Conservation (phyloP, 2,329 filamentous ascomycete species). For the Aspergillus neotritici region DNA sequence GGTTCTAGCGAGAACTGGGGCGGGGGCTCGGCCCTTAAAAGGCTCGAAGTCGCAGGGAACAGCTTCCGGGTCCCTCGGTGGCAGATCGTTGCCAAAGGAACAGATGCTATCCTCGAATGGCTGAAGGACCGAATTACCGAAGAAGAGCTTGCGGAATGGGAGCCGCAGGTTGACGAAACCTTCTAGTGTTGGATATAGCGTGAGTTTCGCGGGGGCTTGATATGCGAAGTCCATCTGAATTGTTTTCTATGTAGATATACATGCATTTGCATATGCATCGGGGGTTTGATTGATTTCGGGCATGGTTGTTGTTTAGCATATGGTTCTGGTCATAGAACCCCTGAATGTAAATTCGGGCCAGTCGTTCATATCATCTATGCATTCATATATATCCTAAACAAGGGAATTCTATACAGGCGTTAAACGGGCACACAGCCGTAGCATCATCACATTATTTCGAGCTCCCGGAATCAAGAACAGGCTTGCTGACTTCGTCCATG, state of each 20-base stretch:
- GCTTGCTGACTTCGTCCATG: slow-evolving; percentile 37
- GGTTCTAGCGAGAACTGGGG: slow-evolving; percentile 32
- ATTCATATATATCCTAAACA: no score
- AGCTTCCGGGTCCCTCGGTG: slow-evolving; percentile 81
- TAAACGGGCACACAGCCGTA: neutral
- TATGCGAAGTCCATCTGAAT: neutral
- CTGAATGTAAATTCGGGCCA: no score
- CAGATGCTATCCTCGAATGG: slow-evolving; percentile 77
- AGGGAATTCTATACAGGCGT: no score
- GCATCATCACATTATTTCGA: neutral
- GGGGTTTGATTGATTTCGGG: no score
- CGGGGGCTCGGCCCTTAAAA: slow-evolving; percentile 51
- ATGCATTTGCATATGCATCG: no score
- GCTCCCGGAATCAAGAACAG: slow-evolving; percentile 13
- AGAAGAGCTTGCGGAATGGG: slow-evolving; percentile 38
- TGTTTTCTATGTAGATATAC: no score
- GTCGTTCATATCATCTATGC: no score
- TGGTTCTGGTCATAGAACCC: no score
- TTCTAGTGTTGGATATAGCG: slow-evolving; percentile 5
- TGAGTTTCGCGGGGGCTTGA: neutral
- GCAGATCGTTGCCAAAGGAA: slow-evolving; percentile 78
- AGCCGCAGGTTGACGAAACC: slow-evolving; percentile 19
- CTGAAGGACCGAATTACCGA: slow-evolving; percentile 67
- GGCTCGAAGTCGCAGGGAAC: slow-evolving; percentile 76
- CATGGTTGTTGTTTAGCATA: no score